Percentiles rank a stretch among this genome's conserved stretches.
These are phyloP conservation scores for Teunomyces funiuensis DNA, from an alignment of 805 yeast genomes.

Conservation along the genomic window DNA sequence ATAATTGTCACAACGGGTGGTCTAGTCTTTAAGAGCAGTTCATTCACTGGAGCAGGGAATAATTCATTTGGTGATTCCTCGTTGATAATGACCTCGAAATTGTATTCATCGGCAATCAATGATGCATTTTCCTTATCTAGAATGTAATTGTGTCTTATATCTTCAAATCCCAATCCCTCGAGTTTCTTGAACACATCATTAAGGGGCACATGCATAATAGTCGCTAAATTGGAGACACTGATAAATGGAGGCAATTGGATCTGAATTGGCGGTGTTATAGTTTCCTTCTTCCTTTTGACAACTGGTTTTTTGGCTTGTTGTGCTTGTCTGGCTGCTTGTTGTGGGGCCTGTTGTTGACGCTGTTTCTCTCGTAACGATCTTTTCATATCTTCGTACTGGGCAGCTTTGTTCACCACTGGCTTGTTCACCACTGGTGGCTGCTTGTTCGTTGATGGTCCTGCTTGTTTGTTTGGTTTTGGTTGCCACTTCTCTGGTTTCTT, in stretches of 20 bases:
- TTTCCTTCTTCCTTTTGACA: constrained; percentile 9
- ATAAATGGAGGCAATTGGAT: constrained; percentile 71
- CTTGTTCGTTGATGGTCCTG: background rate
- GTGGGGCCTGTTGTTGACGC: constrained; percentile 12
- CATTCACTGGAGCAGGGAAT: constrained; percentile 49
- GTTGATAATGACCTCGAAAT: constrained; percentile 59
- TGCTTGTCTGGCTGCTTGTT: constrained; percentile 5
- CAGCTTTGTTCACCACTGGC: constrained; percentile 7
- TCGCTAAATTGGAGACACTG: constrained; percentile 76
- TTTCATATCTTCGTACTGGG: constrained; percentile 17
- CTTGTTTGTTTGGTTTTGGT: background rate
- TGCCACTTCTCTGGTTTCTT: background rate
- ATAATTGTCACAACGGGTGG: constrained; percentile 96
- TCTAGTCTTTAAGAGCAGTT: constrained; percentile 54
- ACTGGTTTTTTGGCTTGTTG: constrained; percentile 7
- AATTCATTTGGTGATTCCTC: constrained; percentile 63
- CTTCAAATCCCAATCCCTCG: constrained; percentile 70
- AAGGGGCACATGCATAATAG: constrained; percentile 64
- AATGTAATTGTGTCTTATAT: constrained; percentile 70
- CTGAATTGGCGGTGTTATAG: constrained; percentile 20
- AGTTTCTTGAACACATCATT: constrained; percentile 58
- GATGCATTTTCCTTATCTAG: constrained; percentile 84
- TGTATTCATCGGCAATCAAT: constrained; percentile 85
- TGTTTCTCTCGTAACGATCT: constrained; percentile 18
- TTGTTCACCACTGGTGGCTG: constrained; percentile 6